Percentiles rank a stretch among this genome's conserved stretches.
These are phyloP conservation scores for Quercus wislizeni DNA, from an alignment of 306 rosid species.

Conservation along the genomic window DNA sequence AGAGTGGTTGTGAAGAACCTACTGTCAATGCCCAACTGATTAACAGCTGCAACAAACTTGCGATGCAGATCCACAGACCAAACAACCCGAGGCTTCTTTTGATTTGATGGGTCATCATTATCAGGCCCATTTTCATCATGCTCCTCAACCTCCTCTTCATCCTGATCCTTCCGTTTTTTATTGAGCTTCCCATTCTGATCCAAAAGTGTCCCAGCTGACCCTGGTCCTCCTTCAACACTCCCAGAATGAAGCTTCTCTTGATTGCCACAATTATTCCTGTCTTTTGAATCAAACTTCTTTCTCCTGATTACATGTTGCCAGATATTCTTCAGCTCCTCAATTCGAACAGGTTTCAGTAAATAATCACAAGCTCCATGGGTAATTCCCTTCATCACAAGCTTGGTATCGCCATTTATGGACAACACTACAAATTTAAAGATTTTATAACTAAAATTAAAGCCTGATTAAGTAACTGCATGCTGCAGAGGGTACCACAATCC, in stretches of 20 bases:
- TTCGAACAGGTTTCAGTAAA: conserved; percentile 89
- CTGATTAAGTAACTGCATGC: not conserved
- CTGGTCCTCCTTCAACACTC: conserved; percentile 37
- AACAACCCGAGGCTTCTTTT: conserved; percentile 97
- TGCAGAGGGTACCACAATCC: not conserved
- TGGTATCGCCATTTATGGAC: conserved; percentile 76
- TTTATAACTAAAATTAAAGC: not conserved
- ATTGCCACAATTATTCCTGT: conserved; percentile 42
- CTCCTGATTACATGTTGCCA: conserved; percentile 96
- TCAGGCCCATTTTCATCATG: conserved; percentile 59
- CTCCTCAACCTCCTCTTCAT: conserved; percentile 75
- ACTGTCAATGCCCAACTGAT: conserved; percentile 95
- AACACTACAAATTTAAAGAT: conserved; percentile 56
- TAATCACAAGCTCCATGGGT: conserved; percentile 98
- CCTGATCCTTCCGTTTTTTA: conserved; percentile 79
- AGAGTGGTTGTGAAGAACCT: conserved; percentile 34
- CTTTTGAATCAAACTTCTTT: conserved; percentile 80
- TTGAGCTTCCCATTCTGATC: conserved; percentile 65
- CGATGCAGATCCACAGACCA: conserved; percentile 95
- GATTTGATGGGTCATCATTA: conserved; percentile 66
- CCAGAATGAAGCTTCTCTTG: conserved; percentile 39
- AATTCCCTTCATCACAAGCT: conserved; percentile 96
- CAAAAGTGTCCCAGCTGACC: conserved; percentile 39
- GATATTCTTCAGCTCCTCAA: conserved; percentile 91
- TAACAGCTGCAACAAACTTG: conserved; percentile 91